A percentile compares a stretch with the other conserved stretches of the same genome.
Conservation (phyloP, 306 rosid genomes). For the Purshia tridentata region DNA sequence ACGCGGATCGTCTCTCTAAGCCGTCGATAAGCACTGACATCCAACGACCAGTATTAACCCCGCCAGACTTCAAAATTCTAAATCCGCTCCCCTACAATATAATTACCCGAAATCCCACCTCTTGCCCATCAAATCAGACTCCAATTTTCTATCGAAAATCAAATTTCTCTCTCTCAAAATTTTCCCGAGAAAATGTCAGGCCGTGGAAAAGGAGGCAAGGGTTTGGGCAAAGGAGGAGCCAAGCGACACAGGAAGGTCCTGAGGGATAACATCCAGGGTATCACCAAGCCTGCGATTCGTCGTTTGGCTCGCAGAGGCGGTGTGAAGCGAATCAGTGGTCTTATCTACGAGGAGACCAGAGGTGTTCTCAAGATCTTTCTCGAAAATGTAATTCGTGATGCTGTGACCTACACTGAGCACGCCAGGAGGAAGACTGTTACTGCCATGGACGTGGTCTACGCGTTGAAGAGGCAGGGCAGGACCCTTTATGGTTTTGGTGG, state of each 20-base stretch:
- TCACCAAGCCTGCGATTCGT: constrained; percentile 52
- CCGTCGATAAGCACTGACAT: constrained; percentile 15
- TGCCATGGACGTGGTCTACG: constrained; percentile 52
- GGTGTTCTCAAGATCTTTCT: constrained; percentile 50
- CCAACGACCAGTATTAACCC: constrained; percentile 21
- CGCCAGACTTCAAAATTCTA: neutral
- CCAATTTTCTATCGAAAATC: neutral
- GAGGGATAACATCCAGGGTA: constrained; percentile 54
- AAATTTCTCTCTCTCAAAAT: too few species aligned
- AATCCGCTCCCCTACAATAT: neutral
- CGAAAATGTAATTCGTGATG: constrained; percentile 53
- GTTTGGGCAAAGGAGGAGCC: constrained; percentile 60
- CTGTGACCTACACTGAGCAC: constrained; percentile 52
- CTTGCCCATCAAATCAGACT: accelerated
- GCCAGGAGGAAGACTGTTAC: constrained; percentile 54
- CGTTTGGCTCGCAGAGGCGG: constrained; percentile 57
- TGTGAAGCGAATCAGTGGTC: constrained; percentile 51
- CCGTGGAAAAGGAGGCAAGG: constrained; percentile 64
- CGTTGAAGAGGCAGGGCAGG: constrained; percentile 53
- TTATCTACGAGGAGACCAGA: constrained; percentile 53
- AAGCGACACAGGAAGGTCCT: constrained; percentile 56
- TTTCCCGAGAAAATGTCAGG: constrained; percentile 42
- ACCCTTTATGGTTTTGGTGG: constrained; percentile 55
- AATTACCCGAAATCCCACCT: neutral
- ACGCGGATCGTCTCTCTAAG: constrained; percentile 15